Evolutionary conservation across 768 basidiomycete genomes (phyloP).

Genomic region (Paxillus involutus): DNA sequence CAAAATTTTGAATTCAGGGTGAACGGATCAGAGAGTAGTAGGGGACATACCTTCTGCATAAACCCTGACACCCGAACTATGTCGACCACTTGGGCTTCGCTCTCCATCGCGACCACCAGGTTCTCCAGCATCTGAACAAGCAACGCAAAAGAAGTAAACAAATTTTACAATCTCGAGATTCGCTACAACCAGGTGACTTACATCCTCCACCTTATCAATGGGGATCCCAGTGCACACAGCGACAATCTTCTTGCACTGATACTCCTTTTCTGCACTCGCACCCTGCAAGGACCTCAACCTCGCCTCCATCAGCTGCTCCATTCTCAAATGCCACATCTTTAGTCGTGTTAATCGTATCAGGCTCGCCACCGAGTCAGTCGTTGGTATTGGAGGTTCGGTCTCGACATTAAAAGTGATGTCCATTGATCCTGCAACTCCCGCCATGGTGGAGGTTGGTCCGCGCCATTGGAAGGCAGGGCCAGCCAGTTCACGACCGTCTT

Average conservation of each 20-base stretch:
- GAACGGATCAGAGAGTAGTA: constrained; percentile 7
- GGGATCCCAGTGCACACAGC: constrained; percentile 85
- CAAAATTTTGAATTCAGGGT: constrained; percentile 17
- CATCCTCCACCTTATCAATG: constrained; percentile 86
- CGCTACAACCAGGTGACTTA: constrained; percentile 43
- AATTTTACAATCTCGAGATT: constrained; percentile 10
- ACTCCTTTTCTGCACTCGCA: constrained; percentile 84
- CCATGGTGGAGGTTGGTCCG: constrained; percentile 65
- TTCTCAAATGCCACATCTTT: constrained; percentile 79
- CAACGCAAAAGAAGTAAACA: constrained; percentile 26
- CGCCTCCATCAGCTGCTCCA: constrained; percentile 71
- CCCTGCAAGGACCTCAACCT: constrained; percentile 72
- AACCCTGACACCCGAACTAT: constrained; percentile 86
- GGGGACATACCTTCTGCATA: constrained; percentile 76
- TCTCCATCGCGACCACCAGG: constrained; percentile 84
- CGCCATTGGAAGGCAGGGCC: constrained; percentile 69
- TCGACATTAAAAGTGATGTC: constrained; percentile 66
- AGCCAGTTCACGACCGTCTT: constrained; percentile 33
- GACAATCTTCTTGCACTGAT: constrained; percentile 90
- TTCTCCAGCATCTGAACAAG: constrained; percentile 73
- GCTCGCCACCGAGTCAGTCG: constrained; percentile 53
- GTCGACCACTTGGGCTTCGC: constrained; percentile 79
- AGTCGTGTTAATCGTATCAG: constrained; percentile 74
- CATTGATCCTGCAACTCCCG: constrained; percentile 61
- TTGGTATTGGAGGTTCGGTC: constrained; percentile 70